These are phyloP conservation scores for Barnettozyma salicaria DNA, from an alignment of 805 yeast species.

Conservation along the genomic window DNA sequence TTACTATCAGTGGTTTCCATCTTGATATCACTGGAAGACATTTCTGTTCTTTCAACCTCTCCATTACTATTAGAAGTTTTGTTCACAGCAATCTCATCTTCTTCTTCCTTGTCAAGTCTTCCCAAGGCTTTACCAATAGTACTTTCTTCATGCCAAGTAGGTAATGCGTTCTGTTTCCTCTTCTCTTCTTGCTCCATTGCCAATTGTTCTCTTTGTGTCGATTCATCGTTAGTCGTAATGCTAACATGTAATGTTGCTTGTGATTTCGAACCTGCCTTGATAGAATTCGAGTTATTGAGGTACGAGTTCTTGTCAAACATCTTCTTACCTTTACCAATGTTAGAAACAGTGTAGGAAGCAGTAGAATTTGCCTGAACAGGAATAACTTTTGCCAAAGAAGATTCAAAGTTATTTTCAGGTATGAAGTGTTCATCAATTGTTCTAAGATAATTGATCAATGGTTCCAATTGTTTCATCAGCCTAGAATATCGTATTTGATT, in stretches of 20 bases:
- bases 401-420: conserved; percentile 87
- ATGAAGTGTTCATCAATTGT: conserved; percentile 73
- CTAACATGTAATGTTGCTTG: conserved; percentile 88
- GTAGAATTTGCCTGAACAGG: conserved; percentile 73
- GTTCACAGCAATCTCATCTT: conserved; percentile 34
- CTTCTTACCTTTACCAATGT: conserved; percentile 35
- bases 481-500: conserved; percentile 77
- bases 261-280: conserved; percentile 52
- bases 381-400: conserved; percentile 71
- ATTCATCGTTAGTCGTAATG: conserved; percentile 80
- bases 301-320: conserved; percentile 37
- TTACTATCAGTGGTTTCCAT: conserved; percentile 10
- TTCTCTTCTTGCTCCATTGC: conserved; percentile 62
- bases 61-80: conserved; percentile 10
- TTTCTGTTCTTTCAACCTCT: conserved; percentile 17
- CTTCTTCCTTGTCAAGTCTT: conserved; percentile 48
- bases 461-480: conserved; percentile 85
- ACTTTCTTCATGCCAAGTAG: conserved; percentile 91
- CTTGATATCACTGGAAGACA: no score
- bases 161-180: conserved; percentile 88
- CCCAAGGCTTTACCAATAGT: conserved; percentile 74
- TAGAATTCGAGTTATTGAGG: conserved; percentile 35
- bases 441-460: conserved; percentile 76
- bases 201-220: conserved; percentile 56
- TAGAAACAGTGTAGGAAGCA: conserved; percentile 64